These are phyloP conservation scores for Aspergillus avenaceus DNA, from an alignment of 495 filamentous ascomycete species.

Conservation along the genomic window DNA sequence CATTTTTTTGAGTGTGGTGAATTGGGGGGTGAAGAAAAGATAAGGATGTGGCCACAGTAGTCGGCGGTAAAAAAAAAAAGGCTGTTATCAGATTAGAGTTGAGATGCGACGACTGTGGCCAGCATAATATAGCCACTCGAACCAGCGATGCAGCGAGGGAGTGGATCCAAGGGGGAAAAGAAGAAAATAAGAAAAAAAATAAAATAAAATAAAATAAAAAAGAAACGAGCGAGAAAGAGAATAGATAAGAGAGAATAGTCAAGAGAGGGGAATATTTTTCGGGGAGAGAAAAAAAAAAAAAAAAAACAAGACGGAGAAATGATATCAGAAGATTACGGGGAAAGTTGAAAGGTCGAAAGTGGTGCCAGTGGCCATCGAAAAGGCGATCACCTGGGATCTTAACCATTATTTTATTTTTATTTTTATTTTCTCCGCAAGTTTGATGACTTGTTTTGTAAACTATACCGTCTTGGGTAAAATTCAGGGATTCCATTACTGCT, in stretches of 20 bases:
- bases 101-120: constrained; percentile 17
- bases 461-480: background rate
- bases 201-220: background rate
- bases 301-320: background rate
- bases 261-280: constrained; percentile 1
- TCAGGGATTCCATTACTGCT: too few species aligned
- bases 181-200: background rate
- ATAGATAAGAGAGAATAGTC: constrained; percentile 1
- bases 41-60: constrained; percentile 16
- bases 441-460: background rate
- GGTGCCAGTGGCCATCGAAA: background rate
- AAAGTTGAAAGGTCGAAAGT: background rate
- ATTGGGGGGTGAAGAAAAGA: background rate
- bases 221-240: constrained; percentile 4
- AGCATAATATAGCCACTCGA: constrained; percentile 27
- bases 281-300: background rate
- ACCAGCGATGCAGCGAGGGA: constrained; percentile 9
- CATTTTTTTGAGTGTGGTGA: constrained; percentile 11
- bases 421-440: background rate
- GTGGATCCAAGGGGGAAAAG: background rate
- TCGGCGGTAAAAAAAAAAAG: constrained; percentile 6
- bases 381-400: background rate
- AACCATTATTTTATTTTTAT: background rate
- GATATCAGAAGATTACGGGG: background rate
- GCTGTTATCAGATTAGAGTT: constrained; percentile 10